Conservation (phyloP, 257 asterid species). For the Hygrophila difformis region DNA sequence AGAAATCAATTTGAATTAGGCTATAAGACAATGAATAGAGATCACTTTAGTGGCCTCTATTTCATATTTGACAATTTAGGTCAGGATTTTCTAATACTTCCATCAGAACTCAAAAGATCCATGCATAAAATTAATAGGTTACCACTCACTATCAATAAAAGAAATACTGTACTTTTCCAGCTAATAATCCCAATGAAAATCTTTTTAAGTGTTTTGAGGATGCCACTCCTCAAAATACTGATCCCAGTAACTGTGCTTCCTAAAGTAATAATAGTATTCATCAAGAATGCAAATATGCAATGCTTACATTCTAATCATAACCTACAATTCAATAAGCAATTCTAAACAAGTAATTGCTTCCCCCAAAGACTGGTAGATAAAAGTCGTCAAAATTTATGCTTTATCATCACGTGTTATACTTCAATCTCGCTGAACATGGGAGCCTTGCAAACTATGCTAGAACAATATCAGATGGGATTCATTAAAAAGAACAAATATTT, state of each 20-base stretch:
- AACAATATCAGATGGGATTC: neutral
- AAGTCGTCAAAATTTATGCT: neutral
- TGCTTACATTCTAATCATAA: neutral
- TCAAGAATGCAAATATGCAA: neutral
- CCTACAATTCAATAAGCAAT: neutral
- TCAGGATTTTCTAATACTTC: neutral
- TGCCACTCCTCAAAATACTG: no score
- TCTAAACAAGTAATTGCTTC: neutral
- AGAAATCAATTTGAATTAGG: constrained; percentile 3
- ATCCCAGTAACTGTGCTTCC: neutral
- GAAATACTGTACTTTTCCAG: no score
- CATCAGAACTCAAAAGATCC: neutral
- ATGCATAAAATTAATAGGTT: neutral
- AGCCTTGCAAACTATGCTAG: neutral
- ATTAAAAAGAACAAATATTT: no score
- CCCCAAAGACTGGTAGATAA: neutral
- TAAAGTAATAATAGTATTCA: neutral
- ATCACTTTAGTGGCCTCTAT: neutral
- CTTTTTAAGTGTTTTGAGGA: no score
- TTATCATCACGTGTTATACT: neutral
- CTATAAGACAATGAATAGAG: neutral
- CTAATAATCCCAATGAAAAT: no score
- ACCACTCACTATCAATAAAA: neutral
- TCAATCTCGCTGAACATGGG: constrained; percentile 1
- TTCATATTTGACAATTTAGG: neutral